These are phyloP conservation scores for Letharia columbiana DNA, from an alignment of 495 filamentous ascomycete species.

Conservation along the genomic window DNA sequence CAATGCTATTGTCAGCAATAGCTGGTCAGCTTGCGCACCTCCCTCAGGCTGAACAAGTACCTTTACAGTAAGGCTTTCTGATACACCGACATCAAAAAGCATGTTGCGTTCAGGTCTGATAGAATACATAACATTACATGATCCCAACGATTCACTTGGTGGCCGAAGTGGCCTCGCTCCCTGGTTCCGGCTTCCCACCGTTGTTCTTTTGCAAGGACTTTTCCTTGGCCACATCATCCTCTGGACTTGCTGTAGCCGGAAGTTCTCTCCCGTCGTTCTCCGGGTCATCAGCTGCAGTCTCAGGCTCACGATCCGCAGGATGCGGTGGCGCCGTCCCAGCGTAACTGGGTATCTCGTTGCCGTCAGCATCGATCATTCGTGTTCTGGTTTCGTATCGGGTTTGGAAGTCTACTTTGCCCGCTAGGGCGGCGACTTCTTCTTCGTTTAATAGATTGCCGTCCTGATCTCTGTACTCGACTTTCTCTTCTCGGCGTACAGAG, in stretches of 20 bases:
- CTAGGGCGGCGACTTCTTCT: conserved; percentile 70
- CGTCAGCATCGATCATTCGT: conserved; percentile 65
- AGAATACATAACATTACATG: conserved; percentile 15
- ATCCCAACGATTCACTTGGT: conserved; percentile 30
- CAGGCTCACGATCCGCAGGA: conserved; percentile 62
- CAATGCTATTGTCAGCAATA: background rate
- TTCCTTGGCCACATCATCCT: conserved; percentile 53
- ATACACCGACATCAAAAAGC: background rate
- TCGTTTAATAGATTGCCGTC: conserved; percentile 80
- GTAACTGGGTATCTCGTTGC: conserved; percentile 55
- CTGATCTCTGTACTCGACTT: conserved; percentile 90
- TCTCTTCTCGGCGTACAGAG: conserved; percentile 63
- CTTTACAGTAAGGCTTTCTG: no score
- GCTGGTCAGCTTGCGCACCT: background rate
- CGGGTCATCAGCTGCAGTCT: conserved; percentile 40
- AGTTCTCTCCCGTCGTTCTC: conserved; percentile 25
- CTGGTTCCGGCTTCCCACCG: conserved; percentile 55
- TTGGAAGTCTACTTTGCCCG: conserved; percentile 87
- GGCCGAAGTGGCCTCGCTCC: conserved; percentile 65
- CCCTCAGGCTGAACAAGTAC: background rate
- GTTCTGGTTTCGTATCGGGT: conserved; percentile 90
- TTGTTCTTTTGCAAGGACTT: conserved; percentile 49
- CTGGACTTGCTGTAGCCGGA: conserved; percentile 36
- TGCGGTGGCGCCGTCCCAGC: conserved; percentile 63
- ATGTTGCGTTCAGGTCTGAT: background rate